Conservation (phyloP, 106 monocot species). For the Gastrodia elata region DNA sequence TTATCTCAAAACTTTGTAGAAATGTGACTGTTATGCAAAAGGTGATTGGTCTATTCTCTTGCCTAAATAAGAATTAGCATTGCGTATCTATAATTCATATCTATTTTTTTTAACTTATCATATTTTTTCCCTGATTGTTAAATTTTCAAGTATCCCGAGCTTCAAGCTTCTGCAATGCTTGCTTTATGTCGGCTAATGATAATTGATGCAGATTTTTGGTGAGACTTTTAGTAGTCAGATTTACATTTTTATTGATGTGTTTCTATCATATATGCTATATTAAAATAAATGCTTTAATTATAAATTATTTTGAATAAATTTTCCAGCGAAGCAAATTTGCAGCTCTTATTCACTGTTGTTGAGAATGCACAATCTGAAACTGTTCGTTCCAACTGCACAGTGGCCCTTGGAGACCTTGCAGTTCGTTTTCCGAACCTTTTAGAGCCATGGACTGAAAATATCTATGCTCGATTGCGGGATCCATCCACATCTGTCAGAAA, state of each 20-base stretch:
- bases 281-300: not conserved
- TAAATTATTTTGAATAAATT: slow-evolving; percentile 6
- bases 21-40: slow-evolving; percentile 82
- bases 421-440: slow-evolving; percentile 93
- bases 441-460: slow-evolving; percentile 96
- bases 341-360: slow-evolving; percentile 86
- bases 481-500: slow-evolving; percentile 81
- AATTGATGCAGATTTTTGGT: slow-evolving; percentile 93
- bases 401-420: slow-evolving; percentile 89
- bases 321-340: slow-evolving; percentile 82
- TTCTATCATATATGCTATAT: not conserved
- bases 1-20: slow-evolving; percentile 86
- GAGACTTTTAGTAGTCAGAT: slow-evolving; percentile 10
- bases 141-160: slow-evolving; percentile 61
- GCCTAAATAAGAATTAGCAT: not conserved
- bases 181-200: slow-evolving; percentile 93
- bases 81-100: not conserved
- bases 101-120: not conserved
- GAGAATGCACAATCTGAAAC: slow-evolving; percentile 77
- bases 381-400: slow-evolving; percentile 90
- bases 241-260: not conserved
- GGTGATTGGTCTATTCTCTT: slow-evolving; percentile 22
- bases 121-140: not conserved
- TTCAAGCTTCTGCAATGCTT: slow-evolving; percentile 97
- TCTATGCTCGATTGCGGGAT: slow-evolving; percentile 87